A percentile compares a stretch with the other conserved stretches of the same genome.
These are phyloP conservation scores for Sporothrix protearum DNA, from an alignment of 2,329 filamentous ascomycete genomes.

Conservation along the genomic window DNA sequence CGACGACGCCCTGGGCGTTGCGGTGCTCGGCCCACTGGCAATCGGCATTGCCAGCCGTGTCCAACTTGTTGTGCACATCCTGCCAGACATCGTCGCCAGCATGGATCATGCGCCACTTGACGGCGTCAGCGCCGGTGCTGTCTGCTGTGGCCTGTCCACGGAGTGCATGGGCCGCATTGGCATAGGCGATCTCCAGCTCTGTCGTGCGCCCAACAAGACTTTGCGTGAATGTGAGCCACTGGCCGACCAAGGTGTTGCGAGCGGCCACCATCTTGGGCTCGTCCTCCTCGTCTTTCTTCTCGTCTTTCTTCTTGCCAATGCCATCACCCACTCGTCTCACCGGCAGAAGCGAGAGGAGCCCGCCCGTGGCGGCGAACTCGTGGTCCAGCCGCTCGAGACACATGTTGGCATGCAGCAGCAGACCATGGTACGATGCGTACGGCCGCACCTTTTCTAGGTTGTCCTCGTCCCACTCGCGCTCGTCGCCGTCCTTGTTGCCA, in stretches of 20 bases:
- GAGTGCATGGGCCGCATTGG: slow-evolving; percentile 49
- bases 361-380: slow-evolving; percentile 54
- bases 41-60: slow-evolving; percentile 39
- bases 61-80: slow-evolving; percentile 47
- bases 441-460: slow-evolving; percentile 30
- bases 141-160: slow-evolving; percentile 45
- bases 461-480: background rate
- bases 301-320: background rate
- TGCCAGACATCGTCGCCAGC: slow-evolving; percentile 50
- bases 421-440: slow-evolving; percentile 47
- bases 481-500: background rate
- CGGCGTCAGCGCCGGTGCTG: slow-evolving; percentile 36
- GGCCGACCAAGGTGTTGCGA: slow-evolving; percentile 53
- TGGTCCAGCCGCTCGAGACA: slow-evolving; percentile 59
- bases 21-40: slow-evolving; percentile 33
- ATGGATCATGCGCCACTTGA: slow-evolving; percentile 51
- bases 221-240: slow-evolving; percentile 54
- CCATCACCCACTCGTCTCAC: slow-evolving; percentile 24
- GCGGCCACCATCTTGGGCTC: slow-evolving; percentile 37
- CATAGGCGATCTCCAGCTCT: slow-evolving; percentile 54
- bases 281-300: too few species aligned
- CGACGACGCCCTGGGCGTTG: slow-evolving; percentile 39
- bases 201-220: slow-evolving; percentile 53
- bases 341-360: slow-evolving; percentile 54
- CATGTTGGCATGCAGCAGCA: slow-evolving; percentile 57